phyloP scores from a whole-genome alignment of 1,284 basidiomycete species.

The Cryptococcus sp. region DNA sequence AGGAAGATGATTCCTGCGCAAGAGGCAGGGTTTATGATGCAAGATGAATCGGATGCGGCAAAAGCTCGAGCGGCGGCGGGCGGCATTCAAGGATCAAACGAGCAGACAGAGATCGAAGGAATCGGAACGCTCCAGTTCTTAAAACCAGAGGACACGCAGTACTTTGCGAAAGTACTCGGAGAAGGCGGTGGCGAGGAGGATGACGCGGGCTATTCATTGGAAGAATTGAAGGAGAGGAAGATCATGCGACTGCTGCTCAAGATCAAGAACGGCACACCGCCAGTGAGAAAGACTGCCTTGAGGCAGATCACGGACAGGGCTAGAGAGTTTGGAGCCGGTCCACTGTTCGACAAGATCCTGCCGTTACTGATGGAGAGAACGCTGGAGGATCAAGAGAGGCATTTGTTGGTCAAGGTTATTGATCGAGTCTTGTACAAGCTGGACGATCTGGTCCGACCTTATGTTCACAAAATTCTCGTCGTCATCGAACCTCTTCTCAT shows the following conservation, averaged over 20 bases:
- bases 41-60: conserved; percentile 87
- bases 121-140: conserved; percentile 97
- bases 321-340: conserved; percentile 95
- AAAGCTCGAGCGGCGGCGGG: conserved; percentile 83
- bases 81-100: conserved; percentile 75
- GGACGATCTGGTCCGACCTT: conserved; percentile 96
- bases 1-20: conserved; percentile 56
- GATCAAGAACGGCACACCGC: conserved; percentile 99
- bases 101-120: conserved; percentile 98
- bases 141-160: conserved; percentile 96
- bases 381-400: conserved; percentile 97
- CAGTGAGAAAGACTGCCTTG: conserved; percentile 95
- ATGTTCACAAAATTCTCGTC: conserved; percentile 99
- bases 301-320: conserved; percentile 99
- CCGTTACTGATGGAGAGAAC: conserved; percentile 99
- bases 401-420: conserved; percentile 98
- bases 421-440: conserved; percentile 99
- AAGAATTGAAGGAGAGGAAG: conserved; percentile 99
- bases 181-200: conserved; percentile 83
- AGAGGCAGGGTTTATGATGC: conserved; percentile 82
- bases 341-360: conserved; percentile 99
- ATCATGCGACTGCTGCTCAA: conserved; percentile 99
- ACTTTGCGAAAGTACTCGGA: conserved; percentile 94
- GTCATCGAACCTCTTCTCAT: conserved; percentile 99
- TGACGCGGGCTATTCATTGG: conserved; percentile 76